These are phyloP conservation scores for Spirogloea muscicola DNA, from an alignment of 139 green algal species.

Conservation along the genomic window DNA sequence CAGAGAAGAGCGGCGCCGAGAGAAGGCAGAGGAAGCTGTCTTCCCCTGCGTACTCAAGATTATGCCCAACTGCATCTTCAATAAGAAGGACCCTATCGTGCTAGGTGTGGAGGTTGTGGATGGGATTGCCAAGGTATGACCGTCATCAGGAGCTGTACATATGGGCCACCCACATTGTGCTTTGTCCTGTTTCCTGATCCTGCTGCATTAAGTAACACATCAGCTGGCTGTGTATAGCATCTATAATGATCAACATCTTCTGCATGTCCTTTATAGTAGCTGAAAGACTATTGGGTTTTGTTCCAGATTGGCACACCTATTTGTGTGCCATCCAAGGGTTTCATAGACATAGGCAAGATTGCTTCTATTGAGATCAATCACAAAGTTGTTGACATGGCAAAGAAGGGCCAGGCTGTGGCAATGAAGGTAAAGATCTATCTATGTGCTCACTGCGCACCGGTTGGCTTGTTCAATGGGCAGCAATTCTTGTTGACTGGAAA, in stretches of 20 bases:
- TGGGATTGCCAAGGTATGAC: slow-evolving; percentile 59
- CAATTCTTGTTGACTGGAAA: too few species aligned
- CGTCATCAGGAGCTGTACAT: neutral
- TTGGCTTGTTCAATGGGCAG: too few species aligned
- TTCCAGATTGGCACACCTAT: slow-evolving; percentile 70
- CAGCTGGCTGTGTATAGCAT: too few species aligned
- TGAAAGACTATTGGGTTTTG: too few species aligned
- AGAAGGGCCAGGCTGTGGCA: slow-evolving; percentile 77
- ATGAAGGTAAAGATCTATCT: slow-evolving; percentile 70
- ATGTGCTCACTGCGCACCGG: neutral
- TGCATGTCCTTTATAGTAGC: too few species aligned
- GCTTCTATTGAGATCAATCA: slow-evolving; percentile 92
- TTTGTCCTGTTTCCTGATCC: neutral
- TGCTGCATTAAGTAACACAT: too few species aligned
- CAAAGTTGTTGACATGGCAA: slow-evolving; percentile 80
- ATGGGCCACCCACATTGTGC: neutral
- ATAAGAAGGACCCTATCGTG: slow-evolving; percentile 96
- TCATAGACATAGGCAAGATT: slow-evolving; percentile 86
- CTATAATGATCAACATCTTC: too few species aligned
- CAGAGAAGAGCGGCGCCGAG: slow-evolving; percentile 78
- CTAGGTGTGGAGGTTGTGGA: slow-evolving; percentile 84
- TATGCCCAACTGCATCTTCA: slow-evolving; percentile 93
- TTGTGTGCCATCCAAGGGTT: slow-evolving; percentile 68
- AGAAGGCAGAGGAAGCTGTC: slow-evolving; percentile 73
- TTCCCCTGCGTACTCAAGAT: slow-evolving; percentile 90